A percentile compares a stretch with the other conserved stretches of the same genome.
Evolutionary conservation across 768 basidiomycete genomes (phyloP).

Genomic region (Gautieria morchelliformis): DNA sequence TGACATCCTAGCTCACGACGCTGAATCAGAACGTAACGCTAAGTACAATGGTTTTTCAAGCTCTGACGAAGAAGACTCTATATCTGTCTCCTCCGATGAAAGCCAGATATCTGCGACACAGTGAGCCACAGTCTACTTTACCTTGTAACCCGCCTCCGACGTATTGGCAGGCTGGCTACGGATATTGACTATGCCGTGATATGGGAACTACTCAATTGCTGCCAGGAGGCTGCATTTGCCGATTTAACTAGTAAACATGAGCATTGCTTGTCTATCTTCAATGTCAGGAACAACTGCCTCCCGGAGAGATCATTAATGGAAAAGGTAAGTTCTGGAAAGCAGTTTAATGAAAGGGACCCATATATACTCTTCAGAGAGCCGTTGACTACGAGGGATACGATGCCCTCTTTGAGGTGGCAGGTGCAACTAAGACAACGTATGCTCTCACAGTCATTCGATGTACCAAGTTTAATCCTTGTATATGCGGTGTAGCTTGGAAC

Average conservation of each 20-base stretch:
- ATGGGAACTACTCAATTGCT: slow-evolving; percentile 5
- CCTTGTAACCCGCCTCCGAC: not conserved
- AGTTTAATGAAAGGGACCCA: not conserved
- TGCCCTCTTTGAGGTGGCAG: not conserved
- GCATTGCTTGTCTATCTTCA: slow-evolving; percentile 2
- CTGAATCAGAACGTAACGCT: not conserved
- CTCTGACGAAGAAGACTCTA: not conserved
- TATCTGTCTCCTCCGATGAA: not conserved
- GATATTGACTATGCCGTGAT: not conserved
- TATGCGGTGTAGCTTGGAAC: not conserved
- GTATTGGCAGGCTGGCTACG: not conserved
- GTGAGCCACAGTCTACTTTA: not conserved
- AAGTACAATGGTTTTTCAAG: not conserved
- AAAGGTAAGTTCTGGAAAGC: not conserved
- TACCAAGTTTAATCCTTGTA: not conserved
- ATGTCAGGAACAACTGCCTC: not conserved
- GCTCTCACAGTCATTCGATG: not conserved
- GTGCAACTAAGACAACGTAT: not conserved
- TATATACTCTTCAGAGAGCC: not conserved
- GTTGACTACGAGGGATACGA: not conserved
- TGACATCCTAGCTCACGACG: not conserved
- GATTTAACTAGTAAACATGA: not conserved
- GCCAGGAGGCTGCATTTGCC: slow-evolving; percentile 6
- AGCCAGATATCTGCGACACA: not conserved
- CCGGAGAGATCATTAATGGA: not conserved